These are phyloP conservation scores for Wakefieldia striispora DNA, from an alignment of 768 basidiomycete genomes.

Conservation along the genomic window DNA sequence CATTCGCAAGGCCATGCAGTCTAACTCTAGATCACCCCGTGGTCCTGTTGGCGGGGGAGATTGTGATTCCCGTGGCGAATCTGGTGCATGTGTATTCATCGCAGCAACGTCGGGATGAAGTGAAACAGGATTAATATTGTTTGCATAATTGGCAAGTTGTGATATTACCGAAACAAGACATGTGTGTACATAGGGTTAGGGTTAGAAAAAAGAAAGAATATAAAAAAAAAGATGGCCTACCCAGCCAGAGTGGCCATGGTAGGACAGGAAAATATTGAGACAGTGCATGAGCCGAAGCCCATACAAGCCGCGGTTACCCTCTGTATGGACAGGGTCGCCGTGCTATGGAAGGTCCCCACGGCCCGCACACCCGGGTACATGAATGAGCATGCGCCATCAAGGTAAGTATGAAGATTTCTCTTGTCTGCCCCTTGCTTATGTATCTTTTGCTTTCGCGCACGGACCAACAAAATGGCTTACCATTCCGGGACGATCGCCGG, in stretches of 20 bases:
- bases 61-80: slow-evolving; percentile 69
- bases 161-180: slow-evolving; percentile 5
- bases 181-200: slow-evolving; percentile 35
- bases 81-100: slow-evolving; percentile 22
- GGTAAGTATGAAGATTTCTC: slow-evolving; percentile 50
- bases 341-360: slow-evolving; percentile 51
- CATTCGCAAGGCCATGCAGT: slow-evolving; percentile 75
- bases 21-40: slow-evolving; percentile 75
- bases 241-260: slow-evolving; percentile 51
- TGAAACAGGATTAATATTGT: too few species aligned
- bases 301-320: slow-evolving; percentile 46
- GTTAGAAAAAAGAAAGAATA: slow-evolving; percentile 26
- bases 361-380: slow-evolving; percentile 55
- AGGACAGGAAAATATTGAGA: slow-evolving; percentile 80
- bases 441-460: slow-evolving; percentile 5
- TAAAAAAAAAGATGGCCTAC: slow-evolving; percentile 27
- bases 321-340: slow-evolving; percentile 55
- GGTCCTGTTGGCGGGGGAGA: slow-evolving; percentile 66
- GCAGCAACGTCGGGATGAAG: not conserved
- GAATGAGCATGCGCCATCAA: slow-evolving; percentile 63
- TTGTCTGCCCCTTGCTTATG: slow-evolving; percentile 5
- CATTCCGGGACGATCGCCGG: slow-evolving; percentile 2
- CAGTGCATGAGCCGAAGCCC: slow-evolving; percentile 72
- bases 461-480: slow-evolving; percentile 24
- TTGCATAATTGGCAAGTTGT: too few species aligned